Base-by-base conservation (phyloP, 1,139 yeast genomes). In the Debaryomyces psychrophilus region DNA sequence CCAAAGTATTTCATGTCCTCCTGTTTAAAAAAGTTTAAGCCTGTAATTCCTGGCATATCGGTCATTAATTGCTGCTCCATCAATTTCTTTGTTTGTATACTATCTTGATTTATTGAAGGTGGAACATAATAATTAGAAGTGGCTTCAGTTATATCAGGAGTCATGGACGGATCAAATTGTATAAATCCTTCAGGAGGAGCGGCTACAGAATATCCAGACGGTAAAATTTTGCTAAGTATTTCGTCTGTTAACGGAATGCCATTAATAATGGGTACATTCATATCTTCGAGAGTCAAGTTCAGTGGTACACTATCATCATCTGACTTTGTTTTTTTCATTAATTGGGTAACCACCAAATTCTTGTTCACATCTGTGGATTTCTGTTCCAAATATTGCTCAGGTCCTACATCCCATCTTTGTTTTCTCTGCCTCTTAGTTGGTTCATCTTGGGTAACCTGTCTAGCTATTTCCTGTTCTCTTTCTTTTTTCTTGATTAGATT, bases 1-100 rank as follows among this genome's bases (percentile, higher is more conserved):
- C 87, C 85, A 63, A 92, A 90, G 58, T 86, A 81, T 58, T 82
- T 81, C 64, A 78, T 71, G 61, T 92, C 97, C 44, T 84, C 82
- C 35, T 82, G 83, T 53, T 83, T 87, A 64, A 89, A 85, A 59
- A 73, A 83, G 55, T 82, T 83, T 9, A 90, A 62, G 1, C 73
- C 76, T 4, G 55, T 53, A 1, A 83, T 77, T 0, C 86, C 92
- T 0, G 90, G 86, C 3, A 85, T 71, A 31, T 83, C 85, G 0
- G 80, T 65, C 2, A 84, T 76, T 3, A 82, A 54, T 29, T 64
- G 55, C 36, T 56, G 44, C 17, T 59, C 44, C 15, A 56, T 57
- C 2, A 74, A 67, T 48, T 62, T 54, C 37, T 70, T 68, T 1
- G 55, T 44, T 20, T 50, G 44, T 23, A 41, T 26, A 27, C 50